Evolutionary conservation across 1,139 yeast species (phyloP), one percentile per base, ranked within the genome.

Genomic region (Nakaseomyces nivariensis): DNA sequence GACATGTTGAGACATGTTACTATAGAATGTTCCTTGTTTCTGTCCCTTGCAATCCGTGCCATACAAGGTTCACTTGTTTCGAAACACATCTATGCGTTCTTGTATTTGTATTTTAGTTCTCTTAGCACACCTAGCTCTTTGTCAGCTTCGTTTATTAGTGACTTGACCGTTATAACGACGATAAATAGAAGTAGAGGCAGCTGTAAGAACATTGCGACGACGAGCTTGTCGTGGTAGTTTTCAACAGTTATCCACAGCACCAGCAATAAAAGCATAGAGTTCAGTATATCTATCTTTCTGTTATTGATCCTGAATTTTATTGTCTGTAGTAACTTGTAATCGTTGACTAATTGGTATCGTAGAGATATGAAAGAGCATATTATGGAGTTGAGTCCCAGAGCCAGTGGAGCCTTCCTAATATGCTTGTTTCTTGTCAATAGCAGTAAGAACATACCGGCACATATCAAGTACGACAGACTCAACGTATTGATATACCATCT

Each of bases 51-150:
- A 17, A 17, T 17, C 22, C 22, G 22, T 17, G 22, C 3, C 22
- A 17, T 17, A 17, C 22, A 17, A 17, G 22, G 22, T 17, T 17
- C 22, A 17, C 22, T 17, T 17, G 22, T 17, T 17, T 17, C 3
- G 22, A 17, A 17, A 17, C 22, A 17, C 22, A 17, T 17, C 22
- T n/a, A 64, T 29, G 61, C 67, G 47, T 56, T 60, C 47, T 64
- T 64, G 51, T 61, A 64, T 49, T 63, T 62, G 48, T 63, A 63
- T 47, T 60, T 63, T 46, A 61, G 48, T 3, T 50, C 45, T 37
- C 66, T 52, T 43, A 64, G 47, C 17, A 51, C 46, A 25, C 48
- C 46, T n/a, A 63, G 43, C 42, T 62, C 66, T 10, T 43, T 45
- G 9, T 59, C 59, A 46, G 63, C 51, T 3, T 57, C 58, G 7